These are phyloP conservation scores for Zarea fungicola DNA, from an alignment of 2,329 filamentous ascomycete genomes.

Conservation along the genomic window DNA sequence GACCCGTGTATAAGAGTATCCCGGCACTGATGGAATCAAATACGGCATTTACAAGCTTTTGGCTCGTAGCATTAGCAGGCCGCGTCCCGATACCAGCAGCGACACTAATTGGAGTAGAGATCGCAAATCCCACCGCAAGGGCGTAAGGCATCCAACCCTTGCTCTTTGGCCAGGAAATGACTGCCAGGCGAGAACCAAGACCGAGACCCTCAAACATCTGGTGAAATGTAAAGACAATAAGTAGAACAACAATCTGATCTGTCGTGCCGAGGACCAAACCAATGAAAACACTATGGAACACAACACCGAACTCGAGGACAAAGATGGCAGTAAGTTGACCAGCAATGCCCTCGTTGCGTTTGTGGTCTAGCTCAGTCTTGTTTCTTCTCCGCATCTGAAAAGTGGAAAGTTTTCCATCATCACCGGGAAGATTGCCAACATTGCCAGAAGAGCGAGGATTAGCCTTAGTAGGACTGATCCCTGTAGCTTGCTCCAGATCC, in stretches of 20 bases:
- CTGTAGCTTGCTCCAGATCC: conserved; percentile 18
- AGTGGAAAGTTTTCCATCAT: conserved; percentile 75
- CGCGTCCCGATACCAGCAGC: conserved; percentile 77
- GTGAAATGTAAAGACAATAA: conserved; percentile 73
- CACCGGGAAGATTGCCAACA: conserved; percentile 60
- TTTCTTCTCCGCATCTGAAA: conserved; percentile 60
- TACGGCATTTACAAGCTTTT: conserved; percentile 74
- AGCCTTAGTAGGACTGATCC: conserved; percentile 20
- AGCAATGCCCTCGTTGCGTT: conserved; percentile 54
- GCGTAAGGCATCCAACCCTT: conserved; percentile 71
- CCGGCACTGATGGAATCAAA: conserved; percentile 87
- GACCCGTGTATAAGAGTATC: conserved; percentile 86
- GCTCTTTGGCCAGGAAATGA: conserved; percentile 66
- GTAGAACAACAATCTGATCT: conserved; percentile 53
- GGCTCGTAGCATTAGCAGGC: conserved; percentile 33
- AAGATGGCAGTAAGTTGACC: conserved; percentile 82
- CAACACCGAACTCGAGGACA: conserved; percentile 91
- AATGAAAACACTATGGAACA: conserved; percentile 93
- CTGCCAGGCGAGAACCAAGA: conserved; percentile 79
- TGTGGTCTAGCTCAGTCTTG: no score
- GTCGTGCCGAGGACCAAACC: conserved; percentile 71
- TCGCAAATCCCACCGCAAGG: conserved; percentile 65
- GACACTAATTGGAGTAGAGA: conserved; percentile 81
- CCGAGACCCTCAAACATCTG: conserved; percentile 91
- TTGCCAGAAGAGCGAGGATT: conserved; percentile 35